Percentiles rank a stretch among this genome's conserved stretches.
These are phyloP conservation scores for Aspergillus carlsbadensis DNA, from an alignment of 495 filamentous ascomycete species.

Conservation along the genomic window DNA sequence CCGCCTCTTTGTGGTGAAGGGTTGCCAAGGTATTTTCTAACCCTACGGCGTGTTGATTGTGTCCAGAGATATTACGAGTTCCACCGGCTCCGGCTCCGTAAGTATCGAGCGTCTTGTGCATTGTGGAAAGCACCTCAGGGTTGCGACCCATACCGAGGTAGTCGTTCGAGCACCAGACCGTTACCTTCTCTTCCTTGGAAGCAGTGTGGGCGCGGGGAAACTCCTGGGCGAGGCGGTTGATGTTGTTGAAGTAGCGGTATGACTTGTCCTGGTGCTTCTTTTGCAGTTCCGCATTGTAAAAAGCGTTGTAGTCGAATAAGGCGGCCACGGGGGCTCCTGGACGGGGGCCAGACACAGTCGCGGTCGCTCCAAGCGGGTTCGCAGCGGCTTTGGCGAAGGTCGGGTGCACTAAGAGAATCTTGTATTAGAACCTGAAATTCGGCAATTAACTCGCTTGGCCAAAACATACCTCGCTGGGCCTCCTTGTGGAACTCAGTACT, in stretches of 20 bases:
- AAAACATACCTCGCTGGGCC: slow-evolving; percentile 53
- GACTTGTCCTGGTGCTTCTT: slow-evolving; percentile 99
- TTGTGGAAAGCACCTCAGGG: slow-evolving; percentile 76
- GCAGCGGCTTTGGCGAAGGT: slow-evolving; percentile 10
- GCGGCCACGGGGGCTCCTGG: slow-evolving; percentile 42
- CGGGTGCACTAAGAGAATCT: slow-evolving; percentile 26
- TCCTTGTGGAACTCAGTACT: slow-evolving; percentile 60
- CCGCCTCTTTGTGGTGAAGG: slow-evolving; percentile 86
- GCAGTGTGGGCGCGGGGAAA: slow-evolving; percentile 94
- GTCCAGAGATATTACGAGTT: slow-evolving; percentile 95
- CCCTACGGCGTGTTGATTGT: slow-evolving; percentile 89
- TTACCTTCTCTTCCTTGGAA: slow-evolving; percentile 80
- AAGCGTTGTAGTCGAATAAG: slow-evolving; percentile 86
- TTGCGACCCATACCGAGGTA: slow-evolving; percentile 98
- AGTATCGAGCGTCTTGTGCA: slow-evolving; percentile 92
- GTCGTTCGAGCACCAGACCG: slow-evolving; percentile 99
- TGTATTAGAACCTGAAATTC: slow-evolving; percentile 5
- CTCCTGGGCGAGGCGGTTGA: slow-evolving; percentile 95
- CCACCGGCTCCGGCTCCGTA: slow-evolving; percentile 96
- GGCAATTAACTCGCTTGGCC: slow-evolving; percentile 17
- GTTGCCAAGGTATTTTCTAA: slow-evolving; percentile 84
- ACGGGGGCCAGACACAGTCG: slow-evolving; percentile 29
- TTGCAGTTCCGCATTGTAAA: slow-evolving; percentile 84
- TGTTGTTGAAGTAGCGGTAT: slow-evolving; percentile 99
- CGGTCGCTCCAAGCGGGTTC: slow-evolving; percentile 4